phyloP scores from a whole-genome alignment of 1,284 basidiomycete species.

The Trametes polyzona region DNA sequence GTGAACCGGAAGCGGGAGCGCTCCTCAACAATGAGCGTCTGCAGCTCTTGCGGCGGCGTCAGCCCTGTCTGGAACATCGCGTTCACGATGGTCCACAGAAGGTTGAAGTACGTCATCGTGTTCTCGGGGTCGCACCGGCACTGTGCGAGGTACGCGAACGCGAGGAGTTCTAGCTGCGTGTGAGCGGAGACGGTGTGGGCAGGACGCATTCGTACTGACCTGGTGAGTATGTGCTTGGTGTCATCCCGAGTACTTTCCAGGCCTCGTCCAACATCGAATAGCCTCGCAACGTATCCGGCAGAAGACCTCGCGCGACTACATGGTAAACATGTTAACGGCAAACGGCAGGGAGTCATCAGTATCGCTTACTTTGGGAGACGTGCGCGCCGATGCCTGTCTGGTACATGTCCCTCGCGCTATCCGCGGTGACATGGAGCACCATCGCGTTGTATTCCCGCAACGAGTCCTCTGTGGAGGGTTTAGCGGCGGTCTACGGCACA shows the following conservation, averaged over 20 bases:
- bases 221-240: slow-evolving; percentile 62
- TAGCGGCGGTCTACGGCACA: slow-evolving; percentile 17
- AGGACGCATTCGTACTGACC: slow-evolving; percentile 43
- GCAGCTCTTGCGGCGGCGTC: slow-evolving; percentile 48
- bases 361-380: slow-evolving; percentile 69
- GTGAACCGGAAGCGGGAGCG: slow-evolving; percentile 68
- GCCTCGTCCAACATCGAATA: slow-evolving; percentile 43
- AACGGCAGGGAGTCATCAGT: not conserved
- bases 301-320: slow-evolving; percentile 56
- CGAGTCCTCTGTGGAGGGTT: slow-evolving; percentile 22
- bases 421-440: slow-evolving; percentile 48
- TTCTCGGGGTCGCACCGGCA: slow-evolving; percentile 73
- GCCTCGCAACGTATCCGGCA: slow-evolving; percentile 44
- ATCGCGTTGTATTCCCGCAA: slow-evolving; percentile 25
- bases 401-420: slow-evolving; percentile 67
- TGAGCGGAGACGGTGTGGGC: not conserved
- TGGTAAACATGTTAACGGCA: not conserved
- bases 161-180: slow-evolving; percentile 67
- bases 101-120: slow-evolving; percentile 65
- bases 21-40: slow-evolving; percentile 61
- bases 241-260: slow-evolving; percentile 61
- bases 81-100: slow-evolving; percentile 54
- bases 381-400: slow-evolving; percentile 75
- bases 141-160: slow-evolving; percentile 78
- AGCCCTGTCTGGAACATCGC: slow-evolving; percentile 50